Evolutionary conservation across 1,284 basidiomycete genomes (phyloP).

Genomic region (Stygiomarasmius scandens): DNA sequence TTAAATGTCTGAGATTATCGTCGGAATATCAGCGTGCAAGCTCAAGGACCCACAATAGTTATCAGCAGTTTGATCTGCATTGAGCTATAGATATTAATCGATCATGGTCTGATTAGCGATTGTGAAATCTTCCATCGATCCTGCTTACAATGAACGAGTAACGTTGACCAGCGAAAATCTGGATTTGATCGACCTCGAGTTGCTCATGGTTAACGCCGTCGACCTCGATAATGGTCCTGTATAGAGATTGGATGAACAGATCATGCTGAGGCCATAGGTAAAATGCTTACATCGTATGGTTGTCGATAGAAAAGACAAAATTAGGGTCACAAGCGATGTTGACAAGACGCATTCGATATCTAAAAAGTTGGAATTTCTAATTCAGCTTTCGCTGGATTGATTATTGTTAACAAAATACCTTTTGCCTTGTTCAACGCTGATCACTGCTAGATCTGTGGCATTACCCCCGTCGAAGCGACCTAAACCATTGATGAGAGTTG

Average conservation of each 20-base stretch:
- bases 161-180: slow-evolving; percentile 36
- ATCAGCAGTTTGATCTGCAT: slow-evolving; percentile 11
- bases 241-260: no score
- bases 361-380: no score
- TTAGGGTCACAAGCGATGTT: slow-evolving; percentile 37
- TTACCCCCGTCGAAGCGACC: slow-evolving; percentile 31
- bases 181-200: slow-evolving; percentile 29
- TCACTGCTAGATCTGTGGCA: slow-evolving; percentile 16
- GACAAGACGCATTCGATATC: slow-evolving; percentile 41
- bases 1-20: no score
- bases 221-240: slow-evolving; percentile 36
- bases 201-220: slow-evolving; percentile 41
- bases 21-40: no score
- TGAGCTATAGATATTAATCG: slow-evolving; percentile 11
- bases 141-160: slow-evolving; percentile 29
- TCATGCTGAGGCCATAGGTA: no score
- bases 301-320: slow-evolving; percentile 30
- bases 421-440: slow-evolving; percentile 18
- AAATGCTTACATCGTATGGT: no score
- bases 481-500: slow-evolving; percentile 51
- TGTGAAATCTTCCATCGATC: background rate
- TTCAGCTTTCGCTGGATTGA: no score
- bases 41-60: no score
- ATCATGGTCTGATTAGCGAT: no score
- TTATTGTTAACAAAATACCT: no score